Evolutionary conservation across 345 rosid genomes (phyloP).

Genomic region (Geranium rotundifolium): DNA sequence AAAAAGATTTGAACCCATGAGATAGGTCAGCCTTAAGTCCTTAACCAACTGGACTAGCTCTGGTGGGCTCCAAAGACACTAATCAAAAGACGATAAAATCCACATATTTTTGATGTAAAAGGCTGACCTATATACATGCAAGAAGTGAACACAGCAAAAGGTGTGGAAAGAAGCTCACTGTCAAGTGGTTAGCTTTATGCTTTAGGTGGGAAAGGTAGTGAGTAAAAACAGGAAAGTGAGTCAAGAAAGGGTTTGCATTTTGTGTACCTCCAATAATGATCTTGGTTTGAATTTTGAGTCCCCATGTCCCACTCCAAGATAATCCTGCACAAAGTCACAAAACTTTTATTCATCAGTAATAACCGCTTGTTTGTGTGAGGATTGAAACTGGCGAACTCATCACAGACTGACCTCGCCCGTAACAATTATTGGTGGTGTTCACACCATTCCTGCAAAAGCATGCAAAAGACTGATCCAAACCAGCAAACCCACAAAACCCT

Average conservation of each 20-base stretch:
- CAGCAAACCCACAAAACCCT: slow-evolving; percentile 53
- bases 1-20: too few relatives aligned
- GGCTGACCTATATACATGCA: too few relatives aligned
- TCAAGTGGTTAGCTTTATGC: too few relatives aligned
- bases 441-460: slow-evolving; percentile 43
- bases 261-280: slow-evolving; percentile 28
- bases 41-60: too few relatives aligned
- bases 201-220: neutral
- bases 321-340: slow-evolving; percentile 13
- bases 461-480: slow-evolving; percentile 49
- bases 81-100: too few relatives aligned
- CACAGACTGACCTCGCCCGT: slow-evolving; percentile 36
- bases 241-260: neutral
- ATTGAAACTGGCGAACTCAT: too few relatives aligned
- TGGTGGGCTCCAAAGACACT: too few relatives aligned
- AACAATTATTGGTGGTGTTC: slow-evolving; percentile 44
- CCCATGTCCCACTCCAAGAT: slow-evolving; percentile 44
- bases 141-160: too few relatives aligned
- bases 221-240: neutral
- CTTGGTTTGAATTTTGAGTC: slow-evolving; percentile 27
- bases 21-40: too few relatives aligned
- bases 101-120: too few relatives aligned
- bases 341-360: too few relatives aligned
- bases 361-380: too few relatives aligned
- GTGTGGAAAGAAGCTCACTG: neutral